phyloP scores from a whole-genome alignment of 2,329 filamentous ascomycete species.

The Orbilia blumenaviensis region DNA sequence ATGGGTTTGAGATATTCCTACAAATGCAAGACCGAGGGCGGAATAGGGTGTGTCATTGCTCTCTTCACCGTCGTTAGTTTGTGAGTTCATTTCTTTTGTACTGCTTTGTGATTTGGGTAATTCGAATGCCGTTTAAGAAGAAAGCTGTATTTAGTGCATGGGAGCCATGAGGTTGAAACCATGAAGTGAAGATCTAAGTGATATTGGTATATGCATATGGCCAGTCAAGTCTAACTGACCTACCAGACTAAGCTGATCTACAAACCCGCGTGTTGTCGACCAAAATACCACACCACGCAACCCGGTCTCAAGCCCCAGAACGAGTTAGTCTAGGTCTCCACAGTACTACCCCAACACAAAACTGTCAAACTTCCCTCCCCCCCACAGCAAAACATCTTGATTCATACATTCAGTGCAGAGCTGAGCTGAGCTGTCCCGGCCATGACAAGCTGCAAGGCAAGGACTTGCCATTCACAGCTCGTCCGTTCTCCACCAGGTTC shows the following conservation, averaged over 20 bases:
- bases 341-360: neutral
- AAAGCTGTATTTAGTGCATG: neutral
- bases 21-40: slow-evolving; percentile 30
- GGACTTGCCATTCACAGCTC: slow-evolving; percentile 4
- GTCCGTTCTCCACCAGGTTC: neutral
- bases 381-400: no score
- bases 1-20: no score
- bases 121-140: neutral
- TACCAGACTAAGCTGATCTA: no score
- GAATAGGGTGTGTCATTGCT: neutral
- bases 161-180: neutral
- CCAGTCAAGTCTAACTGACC: no score
- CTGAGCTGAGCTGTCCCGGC: neutral
- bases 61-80: neutral
- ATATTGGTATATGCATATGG: no score
- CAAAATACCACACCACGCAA: slow-evolving; percentile 37
- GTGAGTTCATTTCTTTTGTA: slow-evolving; percentile 15
- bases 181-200: neutral
- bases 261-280: slow-evolving; percentile 28
- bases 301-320: no score
- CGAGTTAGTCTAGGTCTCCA: no score
- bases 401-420: no score
- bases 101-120: neutral
- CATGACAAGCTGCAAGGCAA: neutral
- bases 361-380: neutral